Evolutionary conservation across 2,329 filamentous ascomycete genomes (phyloP).

Genomic region (Dothideomycetes sp.): DNA sequence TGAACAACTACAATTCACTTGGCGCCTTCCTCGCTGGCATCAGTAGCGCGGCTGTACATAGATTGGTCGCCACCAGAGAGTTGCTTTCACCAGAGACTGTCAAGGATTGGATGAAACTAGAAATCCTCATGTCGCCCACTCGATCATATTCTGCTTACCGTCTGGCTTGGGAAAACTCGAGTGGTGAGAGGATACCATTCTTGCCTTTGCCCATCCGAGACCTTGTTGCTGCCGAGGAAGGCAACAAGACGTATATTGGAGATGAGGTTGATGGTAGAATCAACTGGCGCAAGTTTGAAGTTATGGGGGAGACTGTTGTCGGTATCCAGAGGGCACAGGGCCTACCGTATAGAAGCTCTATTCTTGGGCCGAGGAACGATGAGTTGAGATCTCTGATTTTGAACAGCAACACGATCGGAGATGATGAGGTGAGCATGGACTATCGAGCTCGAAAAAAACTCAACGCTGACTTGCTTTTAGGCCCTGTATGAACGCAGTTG

Average conservation of each 20-base stretch:
- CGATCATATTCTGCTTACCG: conserved; percentile 92
- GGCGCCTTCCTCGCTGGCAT: conserved; percentile 92
- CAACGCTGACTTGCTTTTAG: conserved; percentile 8
- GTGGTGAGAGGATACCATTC: conserved; percentile 82
- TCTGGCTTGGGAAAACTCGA: conserved; percentile 94
- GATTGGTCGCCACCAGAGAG: conserved; percentile 68
- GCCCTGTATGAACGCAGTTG: conserved; percentile 16
- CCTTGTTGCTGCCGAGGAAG: conserved; percentile 83
- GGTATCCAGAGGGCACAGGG: conserved; percentile 89
- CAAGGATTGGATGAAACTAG: conserved; percentile 79
- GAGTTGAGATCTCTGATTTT: conserved; percentile 65
- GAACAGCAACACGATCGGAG: conserved; percentile 69
- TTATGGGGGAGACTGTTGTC: conserved; percentile 84
- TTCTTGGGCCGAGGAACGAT: conserved; percentile 49
- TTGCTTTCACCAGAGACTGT: conserved; percentile 62
- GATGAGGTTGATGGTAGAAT: conserved; percentile 47
- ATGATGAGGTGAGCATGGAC: conserved; percentile 68
- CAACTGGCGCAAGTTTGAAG: conserved; percentile 98
- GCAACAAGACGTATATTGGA: conserved; percentile 80
- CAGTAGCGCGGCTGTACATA: conserved; percentile 77
- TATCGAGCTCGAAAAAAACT: background rate
- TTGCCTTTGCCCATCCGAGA: conserved; percentile 84
- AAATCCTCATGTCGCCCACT: conserved; percentile 85
- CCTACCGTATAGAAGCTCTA: conserved; percentile 51
- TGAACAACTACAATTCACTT: conserved; percentile 96